Base-by-base conservation (phyloP, 192 early-diverging fungal genomes). In the Phycomyces blakesleeanus region DNA sequence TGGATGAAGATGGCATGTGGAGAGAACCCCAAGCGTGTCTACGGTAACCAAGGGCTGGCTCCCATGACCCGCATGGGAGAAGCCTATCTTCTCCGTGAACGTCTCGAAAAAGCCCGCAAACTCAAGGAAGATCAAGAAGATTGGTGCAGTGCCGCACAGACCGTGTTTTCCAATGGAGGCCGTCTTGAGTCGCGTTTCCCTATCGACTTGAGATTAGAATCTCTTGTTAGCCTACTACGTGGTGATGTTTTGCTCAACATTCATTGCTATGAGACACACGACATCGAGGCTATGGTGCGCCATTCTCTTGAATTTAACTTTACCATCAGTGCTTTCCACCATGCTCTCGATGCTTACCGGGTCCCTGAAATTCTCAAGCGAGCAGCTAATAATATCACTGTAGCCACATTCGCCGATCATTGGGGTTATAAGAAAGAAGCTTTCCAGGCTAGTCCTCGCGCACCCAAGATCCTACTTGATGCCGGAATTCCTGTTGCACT, bases 1-100 rank as follows among this genome's bases (percentile, higher is more conserved):
- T 92, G 80, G 69, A 86, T 89, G 83, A 92, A 92, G 69, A 87
- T 89, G 84, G 89, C 91, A 1, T 92, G 91, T 61, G 90, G 91
- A 27, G 91, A 92, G 68, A 92, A 91, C 75, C 78, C 87, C 29
- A 91, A 87, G 54, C 53, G 51, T 14, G 38, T 54, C 14, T 64
- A 64, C 52, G 57, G 57, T 27, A 10, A 15, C 22, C 57, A 54
- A 60, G 12, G 49, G 5, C 59, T 38, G 22, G 59, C 75, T 63
- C 79, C 82, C 29, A 67, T 66, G 2, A 78, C 79, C 18, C 71
- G 82, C 71, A 63, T 61, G 66, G 91, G 91, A 41, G 74, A 81
- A 59, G 86, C 71, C 3, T 92, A 80, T 73, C 66, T 91, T 37
- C 78, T 88, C 53, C 78, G 91, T 20, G 64, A 86, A 50, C 29